phyloP scores from a whole-genome alignment of 1,139 yeast genomes.

The Hyphopichia burtonii region DNA sequence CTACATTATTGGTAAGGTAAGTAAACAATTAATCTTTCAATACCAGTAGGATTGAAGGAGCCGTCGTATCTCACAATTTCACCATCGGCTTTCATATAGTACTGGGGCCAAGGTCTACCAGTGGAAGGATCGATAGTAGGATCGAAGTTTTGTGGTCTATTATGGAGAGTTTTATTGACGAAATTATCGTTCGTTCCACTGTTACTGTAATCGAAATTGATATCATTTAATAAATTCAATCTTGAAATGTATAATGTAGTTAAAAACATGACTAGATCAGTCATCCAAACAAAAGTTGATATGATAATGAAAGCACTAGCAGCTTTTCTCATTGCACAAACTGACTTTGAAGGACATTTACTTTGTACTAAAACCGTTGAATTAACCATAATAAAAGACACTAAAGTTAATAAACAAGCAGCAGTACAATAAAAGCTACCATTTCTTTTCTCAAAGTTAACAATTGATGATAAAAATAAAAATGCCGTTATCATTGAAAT shows the following conservation, averaged over 20 bases:
- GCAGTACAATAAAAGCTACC: conserved; percentile 44
- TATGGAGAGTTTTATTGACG: neutral
- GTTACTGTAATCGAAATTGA: conserved; percentile 35
- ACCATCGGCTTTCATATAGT: conserved; percentile 4
- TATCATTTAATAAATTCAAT: conserved; percentile 34
- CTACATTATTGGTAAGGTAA: conserved; percentile 1
- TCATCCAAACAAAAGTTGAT: conserved; percentile 42
- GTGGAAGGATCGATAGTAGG: conserved; percentile 8
- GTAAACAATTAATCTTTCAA: conserved; percentile 3
- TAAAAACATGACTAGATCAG: conserved; percentile 37
- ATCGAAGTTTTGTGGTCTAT: conserved; percentile 3
- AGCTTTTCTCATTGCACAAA: conserved; percentile 37
- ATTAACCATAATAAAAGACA: conserved; percentile 31
- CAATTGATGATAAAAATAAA: conserved; percentile 32
- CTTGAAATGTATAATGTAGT: conserved; percentile 44
- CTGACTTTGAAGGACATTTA: conserved; percentile 17
- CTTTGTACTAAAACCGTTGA: conserved; percentile 24
- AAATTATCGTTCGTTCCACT: conserved; percentile 14
- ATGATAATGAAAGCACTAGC: conserved; percentile 38
- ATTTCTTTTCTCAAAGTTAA: conserved; percentile 41
- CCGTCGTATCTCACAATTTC: conserved; percentile 5
- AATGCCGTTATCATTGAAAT: conserved; percentile 35
- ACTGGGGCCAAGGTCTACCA: conserved; percentile 8
- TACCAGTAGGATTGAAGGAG: conserved; percentile 2
- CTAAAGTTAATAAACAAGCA: conserved; percentile 32